A percentile compares a stretch with the other conserved stretches of the same genome.
These are phyloP conservation scores for Usnea hakonensis DNA, from an alignment of 495 filamentous ascomycete species.

Conservation along the genomic window DNA sequence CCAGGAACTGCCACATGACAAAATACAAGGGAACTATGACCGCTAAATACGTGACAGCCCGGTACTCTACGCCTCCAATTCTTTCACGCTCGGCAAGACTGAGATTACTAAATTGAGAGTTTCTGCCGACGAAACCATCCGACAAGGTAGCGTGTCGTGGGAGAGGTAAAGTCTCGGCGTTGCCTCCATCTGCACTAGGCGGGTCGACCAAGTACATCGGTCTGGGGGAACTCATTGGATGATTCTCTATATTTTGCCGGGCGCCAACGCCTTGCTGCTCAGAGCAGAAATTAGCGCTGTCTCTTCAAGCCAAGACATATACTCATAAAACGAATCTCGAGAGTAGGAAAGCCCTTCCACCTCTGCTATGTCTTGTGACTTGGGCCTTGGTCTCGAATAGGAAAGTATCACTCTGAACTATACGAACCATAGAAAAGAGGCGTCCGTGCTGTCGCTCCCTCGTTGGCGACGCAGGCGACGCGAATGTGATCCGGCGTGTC, in stretches of 20 bases:
- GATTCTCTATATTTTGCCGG: slow-evolving; percentile 36
- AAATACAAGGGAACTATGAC: slow-evolving; percentile 70
- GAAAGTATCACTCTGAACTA: too few relatives aligned
- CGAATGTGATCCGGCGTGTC: slow-evolving; percentile 25
- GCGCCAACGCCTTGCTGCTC: slow-evolving; percentile 50
- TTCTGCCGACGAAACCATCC: slow-evolving; percentile 51
- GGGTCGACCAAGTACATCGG: slow-evolving; percentile 10
- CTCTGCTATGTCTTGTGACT: too few relatives aligned
- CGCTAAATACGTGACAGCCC: slow-evolving; percentile 62
- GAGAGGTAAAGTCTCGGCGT: not conserved
- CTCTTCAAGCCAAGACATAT: too few relatives aligned
- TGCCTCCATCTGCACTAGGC: slow-evolving; percentile 5
- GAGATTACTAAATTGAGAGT: slow-evolving; percentile 66
- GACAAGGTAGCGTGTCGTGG: slow-evolving; percentile 28
- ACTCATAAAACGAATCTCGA: too few relatives aligned
- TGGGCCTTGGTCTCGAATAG: too few relatives aligned
- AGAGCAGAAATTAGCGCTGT: too few relatives aligned
- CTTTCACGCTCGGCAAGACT: slow-evolving; percentile 59
- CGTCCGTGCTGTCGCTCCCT: slow-evolving; percentile 31
- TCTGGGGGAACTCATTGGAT: slow-evolving; percentile 25
- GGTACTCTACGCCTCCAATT: slow-evolving; percentile 75
- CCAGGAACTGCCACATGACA: slow-evolving; percentile 61
- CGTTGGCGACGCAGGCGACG: slow-evolving; percentile 23
- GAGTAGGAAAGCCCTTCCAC: too few relatives aligned
- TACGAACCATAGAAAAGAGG: slow-evolving; percentile 44